Evolutionary conservation across 192 early-diverging fungal species (phyloP).

Genomic region (Kickxella alabastrina): DNA sequence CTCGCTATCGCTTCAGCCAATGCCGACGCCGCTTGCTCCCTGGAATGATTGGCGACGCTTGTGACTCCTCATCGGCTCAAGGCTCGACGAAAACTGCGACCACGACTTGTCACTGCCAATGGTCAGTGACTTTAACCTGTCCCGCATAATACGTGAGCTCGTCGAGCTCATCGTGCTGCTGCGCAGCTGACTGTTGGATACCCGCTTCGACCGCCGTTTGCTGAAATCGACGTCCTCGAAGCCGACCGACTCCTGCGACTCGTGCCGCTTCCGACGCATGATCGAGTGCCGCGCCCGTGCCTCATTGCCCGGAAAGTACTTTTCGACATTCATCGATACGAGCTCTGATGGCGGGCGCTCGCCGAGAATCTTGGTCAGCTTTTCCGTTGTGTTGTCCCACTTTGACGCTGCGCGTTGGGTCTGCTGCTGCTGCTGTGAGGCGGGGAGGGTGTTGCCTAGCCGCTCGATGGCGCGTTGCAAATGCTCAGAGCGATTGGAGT

Average conservation of each 20-base stretch:
- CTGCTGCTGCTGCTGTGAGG: constrained; percentile 12
- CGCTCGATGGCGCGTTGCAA: constrained; percentile 42
- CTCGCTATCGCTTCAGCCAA: background rate
- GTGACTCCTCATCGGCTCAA: constrained; percentile 45
- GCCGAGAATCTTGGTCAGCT: constrained; percentile 81
- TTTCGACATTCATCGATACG: constrained; percentile 85
- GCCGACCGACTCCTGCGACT: constrained; percentile 23
- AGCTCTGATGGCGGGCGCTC: constrained; percentile 92
- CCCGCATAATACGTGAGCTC: constrained; percentile 25
- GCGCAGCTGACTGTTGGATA: constrained; percentile 27
- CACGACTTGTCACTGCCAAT: constrained; percentile 24
- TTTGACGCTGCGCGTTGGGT: constrained; percentile 14
- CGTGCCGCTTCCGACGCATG: constrained; percentile 37
- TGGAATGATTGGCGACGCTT: constrained; percentile 13
- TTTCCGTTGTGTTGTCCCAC: constrained; percentile 47
- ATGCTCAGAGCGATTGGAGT: constrained; percentile 39
- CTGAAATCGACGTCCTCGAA: constrained; percentile 2
- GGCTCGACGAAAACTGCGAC: constrained; percentile 27
- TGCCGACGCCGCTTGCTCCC: background rate
- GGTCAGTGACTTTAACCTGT: constrained; percentile 20
- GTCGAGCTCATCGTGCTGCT: constrained; percentile 26
- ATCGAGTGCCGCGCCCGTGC: constrained; percentile 52
- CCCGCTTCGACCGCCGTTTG: constrained; percentile 22
- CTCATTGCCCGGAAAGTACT: constrained; percentile 84
- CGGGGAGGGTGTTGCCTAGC: constrained; percentile 40